Percentiles rank a stretch among this genome's conserved stretches.
Evolutionary conservation across 805 yeast species (phyloP).

Genomic region (Ogataea methylovora): DNA sequence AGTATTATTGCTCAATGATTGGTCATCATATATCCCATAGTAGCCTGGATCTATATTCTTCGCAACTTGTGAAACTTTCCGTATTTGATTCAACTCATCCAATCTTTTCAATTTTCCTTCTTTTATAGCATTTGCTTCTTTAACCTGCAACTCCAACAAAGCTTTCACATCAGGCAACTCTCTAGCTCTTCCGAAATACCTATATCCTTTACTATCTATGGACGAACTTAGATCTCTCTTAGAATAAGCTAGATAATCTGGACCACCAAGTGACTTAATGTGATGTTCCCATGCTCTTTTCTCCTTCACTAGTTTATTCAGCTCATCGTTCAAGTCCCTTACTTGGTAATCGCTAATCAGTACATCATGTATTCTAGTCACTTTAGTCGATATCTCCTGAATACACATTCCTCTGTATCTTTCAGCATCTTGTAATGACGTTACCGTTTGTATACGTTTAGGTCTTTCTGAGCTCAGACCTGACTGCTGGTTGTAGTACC

Average conservation of each 20-base stretch:
- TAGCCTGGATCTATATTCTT: constrained; percentile 27
- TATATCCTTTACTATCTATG: constrained; percentile 39
- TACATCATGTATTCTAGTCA: constrained; percentile 58
- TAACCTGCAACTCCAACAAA: constrained; percentile 30
- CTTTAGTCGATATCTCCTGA: constrained; percentile 53
- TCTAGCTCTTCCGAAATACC: constrained; percentile 79
- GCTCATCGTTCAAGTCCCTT: constrained; percentile 65
- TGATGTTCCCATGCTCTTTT: constrained; percentile 74
- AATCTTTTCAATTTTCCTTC: constrained; percentile 8
- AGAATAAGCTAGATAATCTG: constrained; percentile 40
- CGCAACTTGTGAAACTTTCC: constrained; percentile 16
- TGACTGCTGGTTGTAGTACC: constrained; percentile 57
- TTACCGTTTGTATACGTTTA: constrained; percentile 43
- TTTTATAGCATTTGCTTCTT: constrained; percentile 13
- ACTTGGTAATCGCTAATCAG: constrained; percentile 52
- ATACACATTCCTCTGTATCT: constrained; percentile 58
- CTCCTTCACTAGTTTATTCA: constrained; percentile 62
- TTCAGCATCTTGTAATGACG: constrained; percentile 56
- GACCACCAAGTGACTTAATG: constrained; percentile 65
- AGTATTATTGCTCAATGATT: too few relatives aligned
- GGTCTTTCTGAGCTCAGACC: constrained; percentile 46
- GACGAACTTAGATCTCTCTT: constrained; percentile 4
- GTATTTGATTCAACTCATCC: constrained; percentile 9
- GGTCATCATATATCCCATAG: constrained; percentile 37
- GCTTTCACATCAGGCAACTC: constrained; percentile 69